Percentiles rank a stretch among this genome's conserved stretches.
These are phyloP conservation scores for Pythium grandisporangium DNA, from an alignment of 352 stramenopile genomes.

Conservation along the genomic window DNA sequence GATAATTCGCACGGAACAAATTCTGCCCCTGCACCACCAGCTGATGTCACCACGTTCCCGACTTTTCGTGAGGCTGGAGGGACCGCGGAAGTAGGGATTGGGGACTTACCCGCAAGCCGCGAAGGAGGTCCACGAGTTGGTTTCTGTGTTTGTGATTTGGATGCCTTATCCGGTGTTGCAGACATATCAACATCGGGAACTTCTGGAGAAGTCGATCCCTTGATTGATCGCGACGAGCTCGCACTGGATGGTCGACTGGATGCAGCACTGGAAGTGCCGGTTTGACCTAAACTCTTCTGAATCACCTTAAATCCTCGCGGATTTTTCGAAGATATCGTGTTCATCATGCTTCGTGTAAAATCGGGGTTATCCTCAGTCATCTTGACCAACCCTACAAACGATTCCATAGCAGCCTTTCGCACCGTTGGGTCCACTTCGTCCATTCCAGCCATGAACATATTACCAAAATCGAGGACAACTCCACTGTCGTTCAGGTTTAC, in stretches of 20 bases:
- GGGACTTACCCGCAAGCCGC: conserved; percentile 38
- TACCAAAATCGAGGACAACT: conserved; percentile 53
- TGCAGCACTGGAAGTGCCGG: conserved; percentile 11
- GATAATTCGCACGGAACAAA: conserved; percentile 60
- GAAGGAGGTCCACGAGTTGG: conserved; percentile 25
- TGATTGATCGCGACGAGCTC: conserved; percentile 8
- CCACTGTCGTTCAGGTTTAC: conserved; percentile 53
- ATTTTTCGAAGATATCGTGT: conserved; percentile 63
- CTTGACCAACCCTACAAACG: conserved; percentile 50
- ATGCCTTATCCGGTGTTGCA: neutral
- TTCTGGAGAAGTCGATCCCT: conserved; percentile 1
- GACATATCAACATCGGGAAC: conserved; percentile 12
- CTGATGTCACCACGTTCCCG: no score
- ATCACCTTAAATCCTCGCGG: conserved; percentile 64
- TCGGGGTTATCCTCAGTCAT: conserved; percentile 28
- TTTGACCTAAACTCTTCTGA: conserved; percentile 28
- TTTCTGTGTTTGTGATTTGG: conserved; percentile 14
- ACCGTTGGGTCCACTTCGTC: conserved; percentile 77
- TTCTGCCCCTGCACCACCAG: conserved; percentile 22
- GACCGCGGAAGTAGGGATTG: conserved; percentile 3
- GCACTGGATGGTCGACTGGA: conserved; percentile 19
- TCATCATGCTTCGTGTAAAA: conserved; percentile 52
- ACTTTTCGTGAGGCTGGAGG: no score
- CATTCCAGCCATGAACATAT: conserved; percentile 49
- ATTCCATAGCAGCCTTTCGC: conserved; percentile 62